Percentiles rank a stretch among this genome's conserved stretches.
Evolutionary conservation across 352 stramenopile genomes (phyloP).

Genomic region (Phytophthora sp.): DNA sequence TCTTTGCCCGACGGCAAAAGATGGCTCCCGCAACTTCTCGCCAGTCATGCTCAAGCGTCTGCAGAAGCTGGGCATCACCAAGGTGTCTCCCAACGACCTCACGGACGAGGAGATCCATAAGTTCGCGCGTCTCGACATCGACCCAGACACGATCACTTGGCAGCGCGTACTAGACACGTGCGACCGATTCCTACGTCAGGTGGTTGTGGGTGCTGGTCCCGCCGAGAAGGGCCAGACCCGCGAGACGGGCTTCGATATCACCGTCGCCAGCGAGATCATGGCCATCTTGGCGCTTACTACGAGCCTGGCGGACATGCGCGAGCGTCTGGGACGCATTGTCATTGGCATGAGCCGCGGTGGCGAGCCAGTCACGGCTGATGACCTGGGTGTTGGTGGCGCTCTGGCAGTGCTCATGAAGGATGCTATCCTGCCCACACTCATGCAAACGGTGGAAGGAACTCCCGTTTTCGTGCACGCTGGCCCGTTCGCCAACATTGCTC

Average conservation of each 20-base stretch:
- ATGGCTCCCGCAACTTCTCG: constrained; percentile 85
- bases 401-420: constrained; percentile 98
- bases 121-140: constrained; percentile 97
- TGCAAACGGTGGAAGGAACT: constrained; percentile 97
- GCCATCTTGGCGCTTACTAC: constrained; percentile 96
- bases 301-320: constrained; percentile 93
- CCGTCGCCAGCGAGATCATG: constrained; percentile 99
- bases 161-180: constrained; percentile 98
- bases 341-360: constrained; percentile 88
- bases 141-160: constrained; percentile 92
- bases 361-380: constrained; percentile 95
- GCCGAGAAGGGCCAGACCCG: constrained; percentile 91
- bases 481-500: constrained; percentile 98
- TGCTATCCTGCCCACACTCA: constrained; percentile 96
- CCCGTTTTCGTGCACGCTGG: constrained; percentile 98
- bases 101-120: constrained; percentile 92
- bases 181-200: constrained; percentile 94
- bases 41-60: constrained; percentile 93
- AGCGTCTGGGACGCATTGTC: constrained; percentile 95
- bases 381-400: constrained; percentile 96
- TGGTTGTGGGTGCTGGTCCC: constrained; percentile 90
- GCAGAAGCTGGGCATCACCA: constrained; percentile 95
- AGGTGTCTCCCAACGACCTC: constrained; percentile 92
- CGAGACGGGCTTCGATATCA: constrained; percentile 82
- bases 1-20: constrained; percentile 86